These are phyloP conservation scores for Hibiscus tridactylites DNA, from an alignment of 345 rosid species.

Conservation along the genomic window DNA sequence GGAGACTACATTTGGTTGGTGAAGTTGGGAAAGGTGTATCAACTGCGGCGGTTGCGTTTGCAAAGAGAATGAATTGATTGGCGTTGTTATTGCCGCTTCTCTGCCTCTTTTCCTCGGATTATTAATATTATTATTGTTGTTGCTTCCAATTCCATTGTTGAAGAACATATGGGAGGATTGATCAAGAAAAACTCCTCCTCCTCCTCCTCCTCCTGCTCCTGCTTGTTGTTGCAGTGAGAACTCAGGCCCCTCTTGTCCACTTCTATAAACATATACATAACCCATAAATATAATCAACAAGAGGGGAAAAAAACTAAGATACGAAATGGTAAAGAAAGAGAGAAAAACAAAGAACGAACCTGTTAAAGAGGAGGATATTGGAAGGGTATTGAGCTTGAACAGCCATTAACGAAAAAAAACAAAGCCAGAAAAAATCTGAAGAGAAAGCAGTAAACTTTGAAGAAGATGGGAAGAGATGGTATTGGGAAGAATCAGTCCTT, in stretches of 20 bases:
- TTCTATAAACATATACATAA: constrained; percentile 28
- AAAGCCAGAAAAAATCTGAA: constrained; percentile 15
- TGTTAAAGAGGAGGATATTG: constrained; percentile 62
- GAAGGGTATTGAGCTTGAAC: constrained; percentile 91
- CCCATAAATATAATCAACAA: background rate
- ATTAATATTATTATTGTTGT: background rate
- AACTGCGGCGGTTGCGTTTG: constrained; percentile 44
- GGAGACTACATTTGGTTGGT: constrained; percentile 57
- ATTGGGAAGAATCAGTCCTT: constrained; percentile 27
- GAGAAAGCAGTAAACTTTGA: constrained; percentile 24
- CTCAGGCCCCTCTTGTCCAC: constrained; percentile 43
- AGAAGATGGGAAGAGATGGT: constrained; percentile 11
- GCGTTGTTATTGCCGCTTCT: constrained; percentile 29
- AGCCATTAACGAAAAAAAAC: constrained; percentile 38
- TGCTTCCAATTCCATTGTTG: constrained; percentile 10
- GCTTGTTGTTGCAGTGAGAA: background rate
- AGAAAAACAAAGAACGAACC: constrained; percentile 21
- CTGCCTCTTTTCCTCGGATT: constrained; percentile 59
- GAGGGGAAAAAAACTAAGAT: background rate
- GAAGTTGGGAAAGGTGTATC: constrained; percentile 51
- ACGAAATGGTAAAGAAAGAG: background rate
- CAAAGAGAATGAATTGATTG: constrained; percentile 26
- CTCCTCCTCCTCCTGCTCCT: too few species aligned
- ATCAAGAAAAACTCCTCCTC: background rate
- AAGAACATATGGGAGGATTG: background rate